Evolutionary conservation across 2,329 filamentous ascomycete genomes (phyloP), one percentile per base, ranked within the genome.

Genomic region (Ascochyta viciae-villosae): DNA sequence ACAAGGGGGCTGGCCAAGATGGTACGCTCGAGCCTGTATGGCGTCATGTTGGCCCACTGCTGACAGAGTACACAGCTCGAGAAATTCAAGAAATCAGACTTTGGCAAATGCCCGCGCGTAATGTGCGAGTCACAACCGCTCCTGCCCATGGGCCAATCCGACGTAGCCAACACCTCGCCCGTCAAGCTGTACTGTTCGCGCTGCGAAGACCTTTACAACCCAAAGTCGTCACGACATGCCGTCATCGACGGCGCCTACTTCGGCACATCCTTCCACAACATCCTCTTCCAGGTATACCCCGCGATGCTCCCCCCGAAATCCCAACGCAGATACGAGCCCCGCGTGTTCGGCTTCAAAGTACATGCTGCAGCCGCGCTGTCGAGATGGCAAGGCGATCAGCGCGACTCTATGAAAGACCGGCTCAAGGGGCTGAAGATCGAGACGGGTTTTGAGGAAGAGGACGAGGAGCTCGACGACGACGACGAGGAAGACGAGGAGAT

Each of bases 141-240:
- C 35, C 86, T 99, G 26, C 95, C 95, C 41, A 96, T 97, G 87
- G 95, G 95, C 62, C 89, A 96, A 68, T 91, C 92, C 68, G 95
- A 99, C 78, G 83, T 94, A 3, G 87, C 95, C 60, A 92, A 92
- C 78, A 82, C 88, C 66, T 96, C 93, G 71, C 88, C 94, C 42
- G 95, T 97, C 64, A 98, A 97, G 78, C 90, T 99, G 49, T 99
- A 96, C 85, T 99, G 95, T 78, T 88, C 90, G 43, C 91, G 92
- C 68, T 99, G 95, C 82, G 95, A 99, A 82, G 95, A 99, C 76
- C 89, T 96, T 57, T 99, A 99, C 84, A 98, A 98, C 79, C 95
- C 95, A 40, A 99, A 99, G 77, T 98, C 95, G 3, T 94, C 92
- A 19, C 91, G 95, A 26, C 95, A 99, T 78, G 92, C 93, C 46